These are phyloP conservation scores for Nadsonia commutata DNA, from an alignment of 1,139 yeast species.

Conservation along the genomic window DNA sequence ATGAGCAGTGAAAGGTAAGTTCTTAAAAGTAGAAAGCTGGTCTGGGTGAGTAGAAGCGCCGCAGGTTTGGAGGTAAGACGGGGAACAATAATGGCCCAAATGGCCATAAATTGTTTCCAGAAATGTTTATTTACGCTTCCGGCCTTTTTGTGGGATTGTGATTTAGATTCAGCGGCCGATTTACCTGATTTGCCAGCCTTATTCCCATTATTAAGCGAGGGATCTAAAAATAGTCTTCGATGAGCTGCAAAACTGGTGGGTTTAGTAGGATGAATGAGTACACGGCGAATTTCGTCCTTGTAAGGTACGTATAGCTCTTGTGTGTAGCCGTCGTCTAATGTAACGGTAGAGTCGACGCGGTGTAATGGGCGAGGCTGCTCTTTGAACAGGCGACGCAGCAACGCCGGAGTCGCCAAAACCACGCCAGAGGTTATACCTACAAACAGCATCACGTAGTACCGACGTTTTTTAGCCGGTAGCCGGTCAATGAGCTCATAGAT, in stretches of 20 bases:
- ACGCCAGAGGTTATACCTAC: not conserved
- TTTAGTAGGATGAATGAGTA: constrained; percentile 45
- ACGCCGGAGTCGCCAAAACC: not conserved
- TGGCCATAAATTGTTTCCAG: constrained; percentile 55
- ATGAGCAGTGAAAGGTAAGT: constrained; percentile 80
- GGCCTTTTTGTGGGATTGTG: constrained; percentile 1
- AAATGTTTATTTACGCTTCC: constrained; percentile 39
- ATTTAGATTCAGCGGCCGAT: constrained; percentile 21
- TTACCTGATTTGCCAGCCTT: constrained; percentile 6
- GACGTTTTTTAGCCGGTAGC: not conserved
- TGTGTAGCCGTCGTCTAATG: constrained; percentile 5
- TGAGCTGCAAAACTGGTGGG: constrained; percentile 55
- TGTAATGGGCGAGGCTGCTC: constrained; percentile 4
- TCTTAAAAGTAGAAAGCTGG: constrained; percentile 60
- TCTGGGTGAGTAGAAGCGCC: constrained; percentile 51
- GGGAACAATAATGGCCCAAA: constrained; percentile 76
- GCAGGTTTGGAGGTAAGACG: constrained; percentile 54
- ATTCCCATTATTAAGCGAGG: constrained; percentile 26
- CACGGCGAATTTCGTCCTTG: constrained; percentile 31
- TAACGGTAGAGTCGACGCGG: constrained; percentile 4
- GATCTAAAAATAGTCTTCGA: constrained; percentile 44
- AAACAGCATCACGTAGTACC: not conserved
- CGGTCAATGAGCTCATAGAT: not conserved
- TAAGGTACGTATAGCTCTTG: constrained; percentile 29
- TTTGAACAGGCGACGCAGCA: not conserved